phyloP scores from a whole-genome alignment of 495 filamentous ascomycete species.

The Jackrogersella multiformis region DNA sequence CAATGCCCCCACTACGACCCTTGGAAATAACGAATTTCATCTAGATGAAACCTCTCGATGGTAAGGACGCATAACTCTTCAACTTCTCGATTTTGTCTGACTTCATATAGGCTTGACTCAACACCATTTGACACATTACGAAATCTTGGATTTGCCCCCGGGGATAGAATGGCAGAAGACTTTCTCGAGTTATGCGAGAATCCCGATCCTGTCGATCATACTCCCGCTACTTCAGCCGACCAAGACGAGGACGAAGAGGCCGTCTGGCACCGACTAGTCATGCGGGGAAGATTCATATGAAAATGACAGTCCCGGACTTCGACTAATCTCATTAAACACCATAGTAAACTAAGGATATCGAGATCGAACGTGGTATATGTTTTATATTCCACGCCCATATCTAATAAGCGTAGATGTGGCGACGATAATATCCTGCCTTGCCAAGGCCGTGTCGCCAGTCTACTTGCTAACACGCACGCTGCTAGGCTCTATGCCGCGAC shows the following conservation, averaged over 20 bases:
- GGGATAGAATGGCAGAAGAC: conserved; percentile 45
- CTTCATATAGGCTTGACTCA: conserved; percentile 41
- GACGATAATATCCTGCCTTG: background rate
- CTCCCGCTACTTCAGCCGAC: conserved; percentile 34
- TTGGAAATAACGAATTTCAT: conserved; percentile 21
- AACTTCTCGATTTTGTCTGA: conserved; percentile 12
- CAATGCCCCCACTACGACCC: conserved; percentile 1
- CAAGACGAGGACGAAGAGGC: conserved; percentile 47
- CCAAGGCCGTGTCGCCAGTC: background rate
- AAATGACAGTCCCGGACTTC: background rate
- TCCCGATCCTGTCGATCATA: conserved; percentile 43
- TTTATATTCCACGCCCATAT: too few species aligned
- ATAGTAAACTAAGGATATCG: too few species aligned
- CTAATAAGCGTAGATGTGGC: background rate
- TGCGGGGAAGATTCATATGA: conserved; percentile 47
- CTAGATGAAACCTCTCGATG: conserved; percentile 45
- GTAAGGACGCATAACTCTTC: conserved; percentile 16
- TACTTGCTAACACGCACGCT: background rate
- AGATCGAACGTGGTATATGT: background rate
- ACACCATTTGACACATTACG: conserved; percentile 43
- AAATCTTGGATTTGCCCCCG: conserved; percentile 45
- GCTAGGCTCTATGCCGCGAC: background rate
- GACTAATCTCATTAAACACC: too few species aligned
- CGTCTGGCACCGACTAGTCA: conserved; percentile 47
- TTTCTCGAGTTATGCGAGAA: conserved; percentile 47